A percentile compares a stretch with the other conserved stretches of the same genome.
These are phyloP conservation scores for Magnaporthiopsis poae DNA, from an alignment of 2,329 filamentous ascomycete species.

Conservation along the genomic window DNA sequence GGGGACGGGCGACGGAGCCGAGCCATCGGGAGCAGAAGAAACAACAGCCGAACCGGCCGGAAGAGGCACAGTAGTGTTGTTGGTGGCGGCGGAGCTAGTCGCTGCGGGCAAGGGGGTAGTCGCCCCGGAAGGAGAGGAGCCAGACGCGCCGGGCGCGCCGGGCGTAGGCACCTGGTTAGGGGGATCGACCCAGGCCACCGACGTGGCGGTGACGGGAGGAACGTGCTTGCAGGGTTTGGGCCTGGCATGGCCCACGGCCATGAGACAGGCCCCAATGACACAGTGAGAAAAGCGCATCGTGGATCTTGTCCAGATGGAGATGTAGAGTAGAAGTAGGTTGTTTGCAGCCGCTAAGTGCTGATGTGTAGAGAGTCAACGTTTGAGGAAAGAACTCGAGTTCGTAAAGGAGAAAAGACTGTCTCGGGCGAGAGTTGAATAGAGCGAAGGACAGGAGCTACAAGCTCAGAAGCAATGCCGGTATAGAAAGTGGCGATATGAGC, in stretches of 20 bases:
- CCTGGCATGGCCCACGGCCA: background rate
- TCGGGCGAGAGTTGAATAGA: background rate
- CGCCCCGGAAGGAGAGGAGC: background rate
- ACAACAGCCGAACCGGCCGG: background rate
- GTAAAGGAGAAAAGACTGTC: background rate
- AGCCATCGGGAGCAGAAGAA: background rate
- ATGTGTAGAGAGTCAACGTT: background rate
- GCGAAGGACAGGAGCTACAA: background rate
- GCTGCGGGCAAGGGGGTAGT: background rate
- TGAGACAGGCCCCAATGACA: background rate
- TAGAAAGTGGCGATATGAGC: background rate
- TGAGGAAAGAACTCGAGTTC: background rate
- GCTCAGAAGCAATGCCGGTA: background rate
- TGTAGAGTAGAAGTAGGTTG: background rate
- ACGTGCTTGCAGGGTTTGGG: background rate
- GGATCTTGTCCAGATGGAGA: background rate
- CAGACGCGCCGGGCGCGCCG: background rate
- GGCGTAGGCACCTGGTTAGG: too few relatives aligned
- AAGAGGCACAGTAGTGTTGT: background rate
- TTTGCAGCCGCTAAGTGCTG: background rate
- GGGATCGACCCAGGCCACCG: background rate
- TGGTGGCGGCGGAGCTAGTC: background rate
- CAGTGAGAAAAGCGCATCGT: slow-evolving; percentile 1
- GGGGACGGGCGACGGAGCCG: background rate
- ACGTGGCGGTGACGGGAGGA: background rate